Percentiles rank a stretch among this genome's conserved stretches.
Conservation (phyloP, 192 early-diverging fungal genomes). For the Gonapodya sp. region DNA sequence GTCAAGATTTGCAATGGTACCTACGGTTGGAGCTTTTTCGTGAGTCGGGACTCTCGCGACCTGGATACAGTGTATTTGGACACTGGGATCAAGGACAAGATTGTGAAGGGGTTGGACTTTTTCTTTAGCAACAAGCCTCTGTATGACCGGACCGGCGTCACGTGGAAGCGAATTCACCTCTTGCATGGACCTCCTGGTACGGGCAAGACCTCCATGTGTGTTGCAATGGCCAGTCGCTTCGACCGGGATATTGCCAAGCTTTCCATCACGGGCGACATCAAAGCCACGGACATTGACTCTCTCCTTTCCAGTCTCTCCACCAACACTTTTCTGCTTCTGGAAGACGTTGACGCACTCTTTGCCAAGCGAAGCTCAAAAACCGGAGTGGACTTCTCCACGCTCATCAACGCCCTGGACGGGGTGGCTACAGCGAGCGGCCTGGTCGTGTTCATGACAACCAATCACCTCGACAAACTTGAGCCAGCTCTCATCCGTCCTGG, state of each 20-base stretch:
- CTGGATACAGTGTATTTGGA: neutral
- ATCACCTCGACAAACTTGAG: slow-evolving; percentile 28
- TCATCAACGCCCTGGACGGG: slow-evolving; percentile 43
- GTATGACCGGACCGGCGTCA: slow-evolving; percentile 37
- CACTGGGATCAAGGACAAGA: neutral
- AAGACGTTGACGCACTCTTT: slow-evolving; percentile 34
- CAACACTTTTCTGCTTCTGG: slow-evolving; percentile 40
- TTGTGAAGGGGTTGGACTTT: slow-evolving; percentile 18
- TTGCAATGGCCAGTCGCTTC: slow-evolving; percentile 37
- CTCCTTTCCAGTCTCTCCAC: slow-evolving; percentile 28
- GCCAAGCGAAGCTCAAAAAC: slow-evolving; percentile 40
- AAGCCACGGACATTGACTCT: slow-evolving; percentile 46
- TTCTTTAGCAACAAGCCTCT: slow-evolving; percentile 30
- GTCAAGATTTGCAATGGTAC: neutral
- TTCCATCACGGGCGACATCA: slow-evolving; percentile 29
- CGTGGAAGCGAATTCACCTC: slow-evolving; percentile 38
- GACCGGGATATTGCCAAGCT: slow-evolving; percentile 35
- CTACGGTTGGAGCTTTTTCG: neutral
- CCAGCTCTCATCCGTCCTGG: slow-evolving; percentile 44
- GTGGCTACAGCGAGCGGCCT: slow-evolving; percentile 36
- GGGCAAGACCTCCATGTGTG: slow-evolving; percentile 40
- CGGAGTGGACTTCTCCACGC: slow-evolving; percentile 30
- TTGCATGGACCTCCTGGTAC: slow-evolving; percentile 44
- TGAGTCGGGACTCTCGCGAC: neutral
- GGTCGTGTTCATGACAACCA: slow-evolving; percentile 44